phyloP scores from a whole-genome alignment of 306 rosid species.

The Cicer judaicum region DNA sequence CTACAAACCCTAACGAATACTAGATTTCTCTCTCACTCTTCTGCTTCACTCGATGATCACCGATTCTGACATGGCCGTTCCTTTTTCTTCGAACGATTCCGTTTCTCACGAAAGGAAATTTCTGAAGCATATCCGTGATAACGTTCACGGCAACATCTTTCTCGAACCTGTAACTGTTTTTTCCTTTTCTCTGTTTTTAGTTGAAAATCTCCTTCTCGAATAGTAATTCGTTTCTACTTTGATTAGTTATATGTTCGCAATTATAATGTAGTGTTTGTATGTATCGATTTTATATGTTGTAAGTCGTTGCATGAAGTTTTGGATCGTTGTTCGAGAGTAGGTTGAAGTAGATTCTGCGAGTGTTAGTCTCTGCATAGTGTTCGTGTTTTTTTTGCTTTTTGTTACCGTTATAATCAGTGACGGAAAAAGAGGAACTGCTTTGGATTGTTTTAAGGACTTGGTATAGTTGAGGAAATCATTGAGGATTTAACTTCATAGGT shows the following conservation, averaged over 20 bases:
- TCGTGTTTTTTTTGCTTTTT: constrained; percentile 28
- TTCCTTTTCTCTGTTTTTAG: constrained; percentile 12
- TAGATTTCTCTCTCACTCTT: neutral
- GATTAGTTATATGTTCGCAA: neutral
- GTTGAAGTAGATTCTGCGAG: constrained; percentile 16
- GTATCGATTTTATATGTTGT: neutral
- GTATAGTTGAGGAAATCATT: neutral
- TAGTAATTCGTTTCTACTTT: constrained; percentile 18
- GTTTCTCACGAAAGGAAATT: constrained; percentile 46
- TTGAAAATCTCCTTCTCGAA: neutral
- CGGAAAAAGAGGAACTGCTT: constrained; percentile 18
- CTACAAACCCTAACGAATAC: neutral
- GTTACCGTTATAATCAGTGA: neutral
- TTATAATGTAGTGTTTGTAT: neutral
- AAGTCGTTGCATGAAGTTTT: constrained; percentile 1
- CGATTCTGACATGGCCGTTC: constrained; percentile 47
- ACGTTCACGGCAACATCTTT: constrained; percentile 71
- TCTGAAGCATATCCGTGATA: constrained; percentile 67
- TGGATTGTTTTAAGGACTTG: neutral
- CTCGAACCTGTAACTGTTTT: constrained; percentile 65
- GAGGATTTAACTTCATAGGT: constrained; percentile 1
- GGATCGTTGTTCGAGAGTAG: neutral
- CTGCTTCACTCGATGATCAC: constrained; percentile 2
- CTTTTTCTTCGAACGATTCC: constrained; percentile 33
- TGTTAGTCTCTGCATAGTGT: constrained; percentile 13